A percentile compares a stretch with the other conserved stretches of the same genome.
Conservation (phyloP, 2,329 filamentous ascomycete species). For the Cyphellophora europaea region DNA sequence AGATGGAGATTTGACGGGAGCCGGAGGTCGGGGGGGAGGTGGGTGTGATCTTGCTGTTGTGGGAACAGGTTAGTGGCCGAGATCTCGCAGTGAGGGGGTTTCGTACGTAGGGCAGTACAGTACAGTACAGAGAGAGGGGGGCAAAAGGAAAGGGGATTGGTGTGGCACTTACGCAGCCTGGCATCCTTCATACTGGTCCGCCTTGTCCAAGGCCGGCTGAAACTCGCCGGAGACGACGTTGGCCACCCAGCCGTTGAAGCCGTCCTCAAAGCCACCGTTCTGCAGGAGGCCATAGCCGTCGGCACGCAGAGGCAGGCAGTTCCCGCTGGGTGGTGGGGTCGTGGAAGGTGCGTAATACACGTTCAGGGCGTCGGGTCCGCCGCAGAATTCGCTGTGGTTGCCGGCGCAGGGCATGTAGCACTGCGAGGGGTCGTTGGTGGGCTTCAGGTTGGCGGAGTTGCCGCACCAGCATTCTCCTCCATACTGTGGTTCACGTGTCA, state of each 20-base stretch:
- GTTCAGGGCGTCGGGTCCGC: constrained; percentile 16
- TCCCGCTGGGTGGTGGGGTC: too few relatives aligned
- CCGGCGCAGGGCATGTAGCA: constrained; percentile 17
- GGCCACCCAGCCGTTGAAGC: constrained; percentile 23
- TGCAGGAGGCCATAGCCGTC: constrained; percentile 48
- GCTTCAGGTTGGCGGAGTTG: constrained; percentile 10
- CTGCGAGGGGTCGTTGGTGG: constrained; percentile 3
- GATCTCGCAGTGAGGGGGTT: too few relatives aligned
- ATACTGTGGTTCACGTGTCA: constrained; percentile 30
- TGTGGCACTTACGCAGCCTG: neutral
- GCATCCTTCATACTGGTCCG: neutral
- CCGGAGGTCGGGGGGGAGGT: neutral
- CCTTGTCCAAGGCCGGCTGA: neutral
- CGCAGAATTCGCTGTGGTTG: constrained; percentile 19
- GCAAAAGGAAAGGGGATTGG: too few relatives aligned
- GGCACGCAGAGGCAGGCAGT: constrained; percentile 24
- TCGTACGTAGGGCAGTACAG: too few relatives aligned
- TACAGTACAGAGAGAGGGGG: too few relatives aligned
- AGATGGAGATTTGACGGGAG: neutral
- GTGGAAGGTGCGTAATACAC: constrained; percentile 9
- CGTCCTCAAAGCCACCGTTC: constrained; percentile 41
- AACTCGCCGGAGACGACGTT: neutral
- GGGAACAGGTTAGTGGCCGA: neutral
- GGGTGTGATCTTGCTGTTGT: neutral
- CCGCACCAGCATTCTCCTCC: constrained; percentile 26